These are phyloP conservation scores for Sugiyamaella valdiviana DNA, from an alignment of 805 yeast genomes.

Conservation along the genomic window DNA sequence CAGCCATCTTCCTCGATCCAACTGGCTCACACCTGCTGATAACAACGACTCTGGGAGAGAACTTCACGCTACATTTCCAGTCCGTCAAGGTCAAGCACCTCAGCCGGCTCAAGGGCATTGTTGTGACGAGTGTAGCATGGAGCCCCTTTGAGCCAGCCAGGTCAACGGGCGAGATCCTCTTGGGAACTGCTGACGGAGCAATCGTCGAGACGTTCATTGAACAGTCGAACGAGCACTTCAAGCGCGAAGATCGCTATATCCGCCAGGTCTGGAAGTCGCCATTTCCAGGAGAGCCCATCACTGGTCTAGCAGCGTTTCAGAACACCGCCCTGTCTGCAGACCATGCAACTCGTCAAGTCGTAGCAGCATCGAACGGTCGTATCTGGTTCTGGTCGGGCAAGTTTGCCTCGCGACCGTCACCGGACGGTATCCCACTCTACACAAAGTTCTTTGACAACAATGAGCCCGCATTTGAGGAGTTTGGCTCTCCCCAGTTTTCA, in stretches of 20 bases:
- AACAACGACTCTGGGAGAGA: constrained; percentile 42
- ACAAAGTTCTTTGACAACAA: constrained; percentile 26
- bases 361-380: constrained; percentile 20
- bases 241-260: constrained; percentile 37
- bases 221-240: constrained; percentile 39
- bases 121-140: constrained; percentile 41
- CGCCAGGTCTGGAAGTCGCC: constrained; percentile 39
- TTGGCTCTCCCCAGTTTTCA: constrained; percentile 14
- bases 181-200: constrained; percentile 45
- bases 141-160: constrained; percentile 33
- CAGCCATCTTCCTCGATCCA: constrained; percentile 43
- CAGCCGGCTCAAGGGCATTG: constrained; percentile 42
- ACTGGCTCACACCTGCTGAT: constrained; percentile 48
- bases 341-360: constrained; percentile 12
- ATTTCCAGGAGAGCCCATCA: constrained; percentile 20
- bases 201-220: constrained; percentile 45
- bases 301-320: constrained; percentile 19
- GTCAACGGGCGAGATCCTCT: constrained; percentile 42
- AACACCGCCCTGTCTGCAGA: constrained; percentile 5
- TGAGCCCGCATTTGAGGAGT: constrained; percentile 20
- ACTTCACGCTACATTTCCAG: constrained; percentile 42
- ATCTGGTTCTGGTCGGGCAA: constrained; percentile 25
- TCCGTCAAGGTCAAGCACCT: constrained; percentile 39
- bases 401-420: constrained; percentile 12
- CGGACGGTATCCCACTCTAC: constrained; percentile 27